Conservation (phyloP, 345 rosid genomes). For the Camelina laxa region DNA sequence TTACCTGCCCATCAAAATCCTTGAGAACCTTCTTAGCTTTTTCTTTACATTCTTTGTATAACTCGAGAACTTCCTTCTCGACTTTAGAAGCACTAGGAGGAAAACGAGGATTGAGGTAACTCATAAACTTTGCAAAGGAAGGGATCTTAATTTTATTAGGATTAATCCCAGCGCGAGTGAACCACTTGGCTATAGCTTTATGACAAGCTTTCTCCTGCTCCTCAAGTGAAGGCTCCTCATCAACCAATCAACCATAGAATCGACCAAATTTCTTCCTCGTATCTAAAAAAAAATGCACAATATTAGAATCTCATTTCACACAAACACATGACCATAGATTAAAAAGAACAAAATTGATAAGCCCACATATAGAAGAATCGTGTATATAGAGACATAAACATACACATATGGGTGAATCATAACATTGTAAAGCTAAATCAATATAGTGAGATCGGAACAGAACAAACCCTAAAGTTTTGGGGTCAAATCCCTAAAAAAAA, state of each 20-base stretch:
- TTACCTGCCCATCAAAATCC: slow-evolving; percentile 23
- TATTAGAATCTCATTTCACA: no score
- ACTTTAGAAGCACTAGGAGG: slow-evolving; percentile 6
- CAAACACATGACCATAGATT: background rate
- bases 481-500: no score
- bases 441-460: background rate
- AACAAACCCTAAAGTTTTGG: slow-evolving; percentile 13
- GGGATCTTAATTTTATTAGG: background rate
- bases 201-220: background rate
- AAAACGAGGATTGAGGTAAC: background rate
- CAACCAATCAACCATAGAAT: background rate
- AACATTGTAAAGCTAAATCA: background rate
- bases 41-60: background rate
- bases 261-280: slow-evolving; percentile 1
- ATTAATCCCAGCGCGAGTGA: background rate
- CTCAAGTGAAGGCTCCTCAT: background rate
- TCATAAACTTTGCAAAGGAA: background rate
- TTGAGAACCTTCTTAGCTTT: slow-evolving; percentile 29
- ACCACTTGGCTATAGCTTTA: background rate
- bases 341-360: background rate
- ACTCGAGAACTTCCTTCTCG: slow-evolving; percentile 9
- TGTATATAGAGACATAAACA: background rate
- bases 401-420: background rate
- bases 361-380: background rate
- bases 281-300: background rate